Evolutionary conservation across 345 rosid genomes (phyloP), one percentile per base, ranked within the genome.

Genomic region (Barbarea vulgaris): DNA sequence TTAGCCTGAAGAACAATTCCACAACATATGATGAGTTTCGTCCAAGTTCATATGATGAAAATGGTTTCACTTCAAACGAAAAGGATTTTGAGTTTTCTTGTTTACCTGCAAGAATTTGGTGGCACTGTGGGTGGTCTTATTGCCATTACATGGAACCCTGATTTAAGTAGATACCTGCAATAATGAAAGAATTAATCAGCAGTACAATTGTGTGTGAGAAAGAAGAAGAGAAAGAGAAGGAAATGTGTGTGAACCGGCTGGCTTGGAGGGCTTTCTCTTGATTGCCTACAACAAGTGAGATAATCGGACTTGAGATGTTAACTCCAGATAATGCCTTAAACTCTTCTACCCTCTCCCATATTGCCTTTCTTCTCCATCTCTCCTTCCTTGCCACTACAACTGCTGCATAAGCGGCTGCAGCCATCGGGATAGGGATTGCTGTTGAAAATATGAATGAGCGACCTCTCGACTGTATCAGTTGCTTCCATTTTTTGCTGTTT

Each of bases 121-220:
- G 99, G 97, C 66, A 95, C 99, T 21, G 97, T 92, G 65, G 99
- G 99, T 30, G 98, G 99, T 81, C 97, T 80, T 72, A 92, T 92
- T 53, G 99, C 97, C 77, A 91, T 87, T 46, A 90, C 97, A 61
- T 92, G 97, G 69, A 95, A 90, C n/a, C 99, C 97, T 57, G 90
- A 89, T 72, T 80, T 78, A 66, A 95, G 44, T 81, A 92, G 69
- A 69, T 87, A 84, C 88, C 97, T 90, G 79, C 65, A 77, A 68
- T 10, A 65, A 55, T 18, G 22, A 70, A n/a, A 46, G 67, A 14
- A 46, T 4, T 46, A 55, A 8, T 66, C 30, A 67, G 41, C 46
- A 19, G 31, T 56, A 37, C 68, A 50, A 71, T 28, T 64, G 9
- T 70, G 25, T 22, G 31, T 7, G 30, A 22, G 41, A 27, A 61